Percentiles rank a stretch among this genome's conserved stretches.
Evolutionary conservation across 495 filamentous ascomycete species (phyloP).

Genomic region (Xylaria scruposa): DNA sequence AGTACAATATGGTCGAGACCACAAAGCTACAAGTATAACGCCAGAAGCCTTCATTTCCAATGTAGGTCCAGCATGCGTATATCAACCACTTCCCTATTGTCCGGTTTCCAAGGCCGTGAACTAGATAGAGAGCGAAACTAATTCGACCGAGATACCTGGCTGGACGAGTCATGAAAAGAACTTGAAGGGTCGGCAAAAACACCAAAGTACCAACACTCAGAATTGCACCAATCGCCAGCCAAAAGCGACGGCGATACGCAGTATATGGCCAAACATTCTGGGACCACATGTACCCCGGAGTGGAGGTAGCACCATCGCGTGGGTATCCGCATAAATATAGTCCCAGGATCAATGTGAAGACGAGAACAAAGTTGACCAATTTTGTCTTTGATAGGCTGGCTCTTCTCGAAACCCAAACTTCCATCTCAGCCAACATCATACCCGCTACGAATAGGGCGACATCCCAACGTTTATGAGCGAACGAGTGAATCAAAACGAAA

Average conservation of each 20-base stretch:
- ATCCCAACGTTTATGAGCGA: slow-evolving; percentile 52
- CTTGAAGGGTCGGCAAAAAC: slow-evolving; percentile 56
- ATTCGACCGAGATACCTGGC: slow-evolving; percentile 64
- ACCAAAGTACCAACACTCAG: slow-evolving; percentile 60
- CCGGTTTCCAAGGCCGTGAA: slow-evolving; percentile 62
- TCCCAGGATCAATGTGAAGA: slow-evolving; percentile 34
- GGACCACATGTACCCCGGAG: slow-evolving; percentile 40
- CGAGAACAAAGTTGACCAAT: slow-evolving; percentile 31
- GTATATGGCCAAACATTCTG: slow-evolving; percentile 44
- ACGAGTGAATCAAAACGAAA: slow-evolving; percentile 42
- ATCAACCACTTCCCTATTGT: slow-evolving; percentile 60
- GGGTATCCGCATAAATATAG: slow-evolving; percentile 41
- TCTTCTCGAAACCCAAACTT: slow-evolving; percentile 43
- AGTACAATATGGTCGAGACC: slow-evolving; percentile 54
- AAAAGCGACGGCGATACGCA: slow-evolving; percentile 40
- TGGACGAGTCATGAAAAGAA: slow-evolving; percentile 56
- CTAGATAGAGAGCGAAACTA: slow-evolving; percentile 64
- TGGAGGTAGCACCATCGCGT: slow-evolving; percentile 41
- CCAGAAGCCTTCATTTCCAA: slow-evolving; percentile 57
- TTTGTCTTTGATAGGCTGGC: slow-evolving; percentile 29
- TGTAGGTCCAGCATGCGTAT: slow-evolving; percentile 58
- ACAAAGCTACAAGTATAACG: slow-evolving; percentile 57
- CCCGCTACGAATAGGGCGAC: slow-evolving; percentile 55
- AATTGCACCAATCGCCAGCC: slow-evolving; percentile 54
- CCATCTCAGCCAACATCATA: slow-evolving; percentile 50